A percentile compares a stretch with the other conserved stretches of the same genome.
Conservation (phyloP, 305 asterid species). For the Fraxinus floribunda region DNA sequence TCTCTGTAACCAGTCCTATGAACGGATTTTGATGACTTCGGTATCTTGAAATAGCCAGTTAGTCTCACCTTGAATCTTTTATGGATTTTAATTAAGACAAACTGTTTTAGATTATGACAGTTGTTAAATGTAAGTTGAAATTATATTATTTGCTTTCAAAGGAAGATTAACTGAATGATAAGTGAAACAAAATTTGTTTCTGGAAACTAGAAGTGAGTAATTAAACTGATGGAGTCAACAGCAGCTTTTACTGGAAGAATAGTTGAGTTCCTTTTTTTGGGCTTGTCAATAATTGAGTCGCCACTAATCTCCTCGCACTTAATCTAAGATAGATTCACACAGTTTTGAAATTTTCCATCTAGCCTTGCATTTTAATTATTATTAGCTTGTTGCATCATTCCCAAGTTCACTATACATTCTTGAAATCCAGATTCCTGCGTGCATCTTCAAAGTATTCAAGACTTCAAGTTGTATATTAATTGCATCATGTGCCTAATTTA, state of each 20-base stretch:
- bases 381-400: conserved; percentile 1
- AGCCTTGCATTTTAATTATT: conserved; percentile 6
- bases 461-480: neutral
- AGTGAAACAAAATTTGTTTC: neutral
- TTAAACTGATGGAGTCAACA: neutral
- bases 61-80: neutral
- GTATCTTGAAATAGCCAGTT: neutral
- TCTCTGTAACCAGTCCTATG: neutral
- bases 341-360: neutral
- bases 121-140: neutral
- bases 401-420: conserved; percentile 8
- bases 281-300: neutral
- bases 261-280: neutral
- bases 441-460: neutral
- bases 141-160: neutral
- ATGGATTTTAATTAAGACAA: neutral
- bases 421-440: neutral
- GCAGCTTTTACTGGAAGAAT: neutral
- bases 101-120: neutral
- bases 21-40: neutral
- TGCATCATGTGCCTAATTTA: neutral
- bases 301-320: neutral
- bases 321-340: neutral
- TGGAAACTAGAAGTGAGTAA: neutral
- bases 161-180: neutral